Base-by-base conservation (phyloP, 331 rosid genomes). In the Saraca asoca region DNA sequence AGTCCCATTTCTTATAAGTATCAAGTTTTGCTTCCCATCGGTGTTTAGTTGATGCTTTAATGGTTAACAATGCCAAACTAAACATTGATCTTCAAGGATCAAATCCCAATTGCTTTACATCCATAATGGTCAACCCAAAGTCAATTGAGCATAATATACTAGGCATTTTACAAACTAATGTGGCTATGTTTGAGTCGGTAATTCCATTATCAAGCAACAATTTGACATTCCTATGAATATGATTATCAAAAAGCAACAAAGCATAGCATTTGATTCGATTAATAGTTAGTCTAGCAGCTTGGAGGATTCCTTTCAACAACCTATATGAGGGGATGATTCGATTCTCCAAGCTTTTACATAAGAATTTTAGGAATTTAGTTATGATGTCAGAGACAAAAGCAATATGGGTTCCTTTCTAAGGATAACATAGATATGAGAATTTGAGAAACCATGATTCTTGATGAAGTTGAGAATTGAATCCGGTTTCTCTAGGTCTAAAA, bases 1-100 rank as follows among this genome's bases (percentile, higher is more conserved):
- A 78, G 0, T 78, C 82, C 82, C 82, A 67, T 0, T 10, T 62
- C 63, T 49, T 78, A 37, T 29, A 49, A 58, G 18, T 55, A 37
- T 78, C 68, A 59, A 72, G 19, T 62, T 78, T 72, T 0, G 62
- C 75, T 16, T 62, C 75, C 82, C 82, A 72, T 0, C 3, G 12
- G 4, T 74, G 33, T 45, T 54, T 61, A 5, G 58, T 37, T 6
- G 31, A 1, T 39, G n/a, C n/a, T n/a, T n/a, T n/a, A 62, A 53
- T 78, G 49, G 71, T 55, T 13, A 12, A 0, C 14, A 78, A 53
- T 7, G 71, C 75, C 0, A 39, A 8, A 17, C 41, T 3, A 38
- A 78, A 78, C 54, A 0, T 0, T 0, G 0, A 0, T 7, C 7
- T 31, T 0, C 45, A 67, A 61, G 78, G 52, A 31, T 71, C 18